Percentiles rank a stretch among this genome's conserved stretches.
Evolutionary conservation across 148 eudicot species (phyloP).

Genomic region (Silene conica): DNA sequence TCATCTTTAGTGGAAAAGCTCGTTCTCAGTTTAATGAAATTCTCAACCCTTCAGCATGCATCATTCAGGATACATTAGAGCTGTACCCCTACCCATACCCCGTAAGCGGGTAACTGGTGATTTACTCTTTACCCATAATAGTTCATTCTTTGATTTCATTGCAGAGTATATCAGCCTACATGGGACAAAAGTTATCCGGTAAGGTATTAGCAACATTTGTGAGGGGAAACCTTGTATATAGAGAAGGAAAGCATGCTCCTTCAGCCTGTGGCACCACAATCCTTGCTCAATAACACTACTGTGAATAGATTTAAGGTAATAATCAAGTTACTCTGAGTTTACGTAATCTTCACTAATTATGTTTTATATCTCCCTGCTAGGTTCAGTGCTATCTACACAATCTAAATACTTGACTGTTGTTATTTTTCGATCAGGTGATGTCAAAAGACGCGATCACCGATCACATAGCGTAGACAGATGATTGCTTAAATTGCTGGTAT

Average conservation of each 20-base stretch:
- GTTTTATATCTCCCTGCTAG: not conserved
- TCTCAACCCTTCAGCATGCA: too few relatives aligned
- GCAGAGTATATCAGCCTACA: constrained; percentile 83
- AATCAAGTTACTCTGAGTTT: not conserved
- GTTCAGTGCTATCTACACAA: not conserved
- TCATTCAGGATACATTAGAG: too few relatives aligned
- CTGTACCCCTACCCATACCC: too few relatives aligned
- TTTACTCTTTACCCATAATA: not conserved
- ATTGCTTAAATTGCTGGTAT: constrained; percentile 20
- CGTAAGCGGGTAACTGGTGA: too few relatives aligned
- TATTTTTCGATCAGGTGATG: not conserved
- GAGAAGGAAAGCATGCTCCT: constrained; percentile 66
- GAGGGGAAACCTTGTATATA: constrained; percentile 78
- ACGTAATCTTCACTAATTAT: not conserved
- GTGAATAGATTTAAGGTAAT: constrained; percentile 17
- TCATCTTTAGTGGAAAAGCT: too few relatives aligned
- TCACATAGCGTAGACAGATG: constrained; percentile 1
- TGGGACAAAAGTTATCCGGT: constrained; percentile 71
- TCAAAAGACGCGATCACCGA: constrained; percentile 10
- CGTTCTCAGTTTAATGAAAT: too few relatives aligned
- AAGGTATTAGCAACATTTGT: constrained; percentile 83
- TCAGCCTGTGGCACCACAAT: constrained; percentile 73
- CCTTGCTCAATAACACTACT: constrained; percentile 42
- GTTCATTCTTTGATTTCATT: constrained; percentile 4
- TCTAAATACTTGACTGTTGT: not conserved